Percentiles rank a stretch among this genome's conserved stretches.
Conservation (phyloP, 139 green algal species). For the Chlamydomonas eustigma region DNA sequence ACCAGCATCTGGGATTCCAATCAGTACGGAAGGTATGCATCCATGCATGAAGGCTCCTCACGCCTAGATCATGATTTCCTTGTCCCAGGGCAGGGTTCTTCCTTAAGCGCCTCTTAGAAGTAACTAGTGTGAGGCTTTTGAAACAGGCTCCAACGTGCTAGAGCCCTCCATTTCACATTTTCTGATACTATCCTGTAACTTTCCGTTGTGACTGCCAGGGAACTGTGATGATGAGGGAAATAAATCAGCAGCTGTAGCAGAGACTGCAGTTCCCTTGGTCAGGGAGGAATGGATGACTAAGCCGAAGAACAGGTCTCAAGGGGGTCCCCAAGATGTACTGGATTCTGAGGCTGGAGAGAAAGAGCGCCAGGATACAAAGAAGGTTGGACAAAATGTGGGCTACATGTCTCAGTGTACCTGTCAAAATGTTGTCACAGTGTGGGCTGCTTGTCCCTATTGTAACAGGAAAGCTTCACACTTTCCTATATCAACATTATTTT, state of each 20-base stretch:
- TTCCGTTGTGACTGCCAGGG: not conserved
- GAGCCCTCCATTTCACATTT: not conserved
- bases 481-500: not conserved
- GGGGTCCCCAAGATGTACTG: not conserved
- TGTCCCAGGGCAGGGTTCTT: not conserved
- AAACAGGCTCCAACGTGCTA: too few relatives aligned
- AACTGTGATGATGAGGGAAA: not conserved
- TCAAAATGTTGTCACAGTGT: too few relatives aligned
- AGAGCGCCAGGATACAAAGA: constrained; percentile 22
- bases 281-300: constrained; percentile 78
- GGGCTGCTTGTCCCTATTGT: too few relatives aligned
- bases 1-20: not conserved
- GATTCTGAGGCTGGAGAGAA: constrained; percentile 2
- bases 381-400: constrained; percentile 8
- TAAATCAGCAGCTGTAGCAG: not conserved
- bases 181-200: not conserved
- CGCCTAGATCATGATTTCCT: not conserved
- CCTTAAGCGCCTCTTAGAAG: too few relatives aligned
- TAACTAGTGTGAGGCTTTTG: too few relatives aligned
- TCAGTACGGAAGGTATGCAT: not conserved
- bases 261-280: constrained; percentile 6
- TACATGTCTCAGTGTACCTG: too few relatives aligned
- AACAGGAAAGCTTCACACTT: not conserved
- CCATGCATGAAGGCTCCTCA: not conserved
- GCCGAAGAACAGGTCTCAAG: constrained; percentile 31